Percentiles rank a stretch among this genome's conserved stretches.
These are phyloP conservation scores for Triangularia setosa DNA, from an alignment of 2,329 filamentous ascomycete species.

Conservation along the genomic window DNA sequence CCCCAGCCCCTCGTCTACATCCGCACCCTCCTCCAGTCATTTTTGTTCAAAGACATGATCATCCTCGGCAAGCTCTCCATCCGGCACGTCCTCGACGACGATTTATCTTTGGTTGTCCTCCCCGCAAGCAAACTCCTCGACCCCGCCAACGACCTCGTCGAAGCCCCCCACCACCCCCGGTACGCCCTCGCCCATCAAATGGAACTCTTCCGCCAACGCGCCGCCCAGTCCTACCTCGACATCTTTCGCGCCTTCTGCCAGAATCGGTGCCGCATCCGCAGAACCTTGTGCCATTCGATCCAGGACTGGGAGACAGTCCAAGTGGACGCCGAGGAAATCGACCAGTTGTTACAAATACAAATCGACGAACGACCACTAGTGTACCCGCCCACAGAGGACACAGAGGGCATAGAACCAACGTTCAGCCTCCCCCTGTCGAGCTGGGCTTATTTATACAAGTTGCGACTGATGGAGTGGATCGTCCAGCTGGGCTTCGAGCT, in stretches of 20 bases:
- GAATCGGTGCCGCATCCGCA: conserved; percentile 83
- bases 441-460: conserved; percentile 87
- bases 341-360: conserved; percentile 60
- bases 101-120: conserved; percentile 73
- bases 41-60: conserved; percentile 69
- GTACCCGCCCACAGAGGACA: conserved; percentile 29
- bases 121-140: conserved; percentile 69
- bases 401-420: conserved; percentile 45
- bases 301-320: conserved; percentile 82
- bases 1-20: conserved; percentile 82
- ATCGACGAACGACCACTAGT: conserved; percentile 58
- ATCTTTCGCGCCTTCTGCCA: conserved; percentile 81
- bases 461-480: conserved; percentile 82
- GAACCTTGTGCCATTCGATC: conserved; percentile 81
- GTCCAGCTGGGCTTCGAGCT: conserved; percentile 93
- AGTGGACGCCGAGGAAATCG: conserved; percentile 73
- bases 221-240: conserved; percentile 72
- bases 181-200: conserved; percentile 70
- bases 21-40: conserved; percentile 71
- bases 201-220: conserved; percentile 61
- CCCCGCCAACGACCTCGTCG: conserved; percentile 69
- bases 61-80: conserved; percentile 66
- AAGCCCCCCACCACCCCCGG: conserved; percentile 68
- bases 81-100: conserved; percentile 72
- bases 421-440: conserved; percentile 73